Conservation (phyloP, 2,329 filamentous ascomycete genomes). For the Neobulgaria alba region DNA sequence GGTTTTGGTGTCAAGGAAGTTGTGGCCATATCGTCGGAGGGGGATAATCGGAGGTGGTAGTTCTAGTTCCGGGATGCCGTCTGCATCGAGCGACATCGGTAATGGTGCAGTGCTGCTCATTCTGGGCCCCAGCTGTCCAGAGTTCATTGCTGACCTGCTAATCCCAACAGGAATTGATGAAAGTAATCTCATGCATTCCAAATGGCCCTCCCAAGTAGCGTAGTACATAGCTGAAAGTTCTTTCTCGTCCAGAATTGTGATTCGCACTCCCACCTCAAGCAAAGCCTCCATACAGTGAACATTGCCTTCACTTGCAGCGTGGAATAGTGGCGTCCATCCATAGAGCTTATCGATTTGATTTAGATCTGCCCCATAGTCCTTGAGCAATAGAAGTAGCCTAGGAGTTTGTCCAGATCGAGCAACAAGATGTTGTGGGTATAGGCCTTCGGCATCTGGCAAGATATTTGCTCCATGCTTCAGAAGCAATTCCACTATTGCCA, state of each 20-base stretch:
- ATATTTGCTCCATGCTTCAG: constrained; percentile 73
- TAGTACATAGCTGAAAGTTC: constrained; percentile 94
- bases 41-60: constrained; percentile 95
- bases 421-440: constrained; percentile 95
- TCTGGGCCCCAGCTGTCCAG: constrained; percentile 28
- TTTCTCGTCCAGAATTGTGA: constrained; percentile 82
- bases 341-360: constrained; percentile 94
- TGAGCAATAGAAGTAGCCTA: constrained; percentile 68
- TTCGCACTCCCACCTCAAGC: constrained; percentile 68
- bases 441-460: constrained; percentile 87
- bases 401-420: constrained; percentile 80
- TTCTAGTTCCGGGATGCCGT: constrained; percentile 86
- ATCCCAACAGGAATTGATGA: constrained; percentile 37
- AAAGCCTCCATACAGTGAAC: constrained; percentile 78
- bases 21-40: constrained; percentile 88
- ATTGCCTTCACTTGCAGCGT: constrained; percentile 93
- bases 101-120: constrained; percentile 33
- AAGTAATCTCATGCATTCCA: constrained; percentile 88
- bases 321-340: constrained; percentile 93
- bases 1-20: constrained; percentile 96
- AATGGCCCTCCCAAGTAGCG: constrained; percentile 92
- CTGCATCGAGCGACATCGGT: constrained; percentile 64
- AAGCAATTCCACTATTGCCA: constrained; percentile 76
- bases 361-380: constrained; percentile 79
- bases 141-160: constrained; percentile 17